These are phyloP conservation scores for Vicia faba DNA, from an alignment of 306 rosid species.

Conservation along the genomic window DNA sequence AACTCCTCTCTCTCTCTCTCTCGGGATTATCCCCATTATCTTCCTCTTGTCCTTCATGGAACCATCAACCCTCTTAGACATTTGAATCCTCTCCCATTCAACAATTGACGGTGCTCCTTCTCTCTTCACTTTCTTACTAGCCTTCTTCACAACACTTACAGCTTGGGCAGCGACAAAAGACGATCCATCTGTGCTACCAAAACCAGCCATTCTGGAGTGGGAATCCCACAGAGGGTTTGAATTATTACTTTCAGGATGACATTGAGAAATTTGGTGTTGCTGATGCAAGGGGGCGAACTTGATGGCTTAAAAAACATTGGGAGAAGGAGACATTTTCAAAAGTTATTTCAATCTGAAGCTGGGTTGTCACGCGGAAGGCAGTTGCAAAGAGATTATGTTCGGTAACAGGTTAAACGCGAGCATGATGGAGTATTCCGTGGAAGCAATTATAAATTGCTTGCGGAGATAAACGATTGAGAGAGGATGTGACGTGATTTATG, in stretches of 20 bases:
- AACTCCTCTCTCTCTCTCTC: too few species aligned
- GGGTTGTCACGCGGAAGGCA: too few species aligned
- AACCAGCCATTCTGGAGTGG: slow-evolving; percentile 48
- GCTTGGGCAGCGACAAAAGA: slow-evolving; percentile 73
- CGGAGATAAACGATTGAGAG: too few species aligned
- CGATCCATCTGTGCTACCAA: slow-evolving; percentile 54
- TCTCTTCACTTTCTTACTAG: slow-evolving; percentile 80
- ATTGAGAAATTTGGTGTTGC: slow-evolving; percentile 60
- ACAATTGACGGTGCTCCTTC: slow-evolving; percentile 56
- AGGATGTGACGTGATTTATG: too few species aligned
- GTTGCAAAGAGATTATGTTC: too few species aligned
- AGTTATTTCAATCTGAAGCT: too few species aligned
- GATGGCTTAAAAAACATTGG: slow-evolving; percentile 72
- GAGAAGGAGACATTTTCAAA: too few species aligned
- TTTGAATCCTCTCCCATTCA: slow-evolving; percentile 73
- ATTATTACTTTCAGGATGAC: slow-evolving; percentile 45
- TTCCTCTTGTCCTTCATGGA: slow-evolving; percentile 60
- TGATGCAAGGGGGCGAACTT: slow-evolving; percentile 64
- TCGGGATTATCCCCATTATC: too few species aligned
- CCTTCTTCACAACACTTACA: slow-evolving; percentile 74
- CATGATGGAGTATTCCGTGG: too few species aligned
- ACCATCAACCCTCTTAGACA: slow-evolving; percentile 45
- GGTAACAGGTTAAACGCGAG: too few species aligned
- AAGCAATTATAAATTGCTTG: too few species aligned
- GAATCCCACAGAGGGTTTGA: slow-evolving; percentile 58